Evolutionary conservation across 805 yeast species (phyloP), one percentile per base, ranked within the genome.

Genomic region (Osmozyma mogii): DNA sequence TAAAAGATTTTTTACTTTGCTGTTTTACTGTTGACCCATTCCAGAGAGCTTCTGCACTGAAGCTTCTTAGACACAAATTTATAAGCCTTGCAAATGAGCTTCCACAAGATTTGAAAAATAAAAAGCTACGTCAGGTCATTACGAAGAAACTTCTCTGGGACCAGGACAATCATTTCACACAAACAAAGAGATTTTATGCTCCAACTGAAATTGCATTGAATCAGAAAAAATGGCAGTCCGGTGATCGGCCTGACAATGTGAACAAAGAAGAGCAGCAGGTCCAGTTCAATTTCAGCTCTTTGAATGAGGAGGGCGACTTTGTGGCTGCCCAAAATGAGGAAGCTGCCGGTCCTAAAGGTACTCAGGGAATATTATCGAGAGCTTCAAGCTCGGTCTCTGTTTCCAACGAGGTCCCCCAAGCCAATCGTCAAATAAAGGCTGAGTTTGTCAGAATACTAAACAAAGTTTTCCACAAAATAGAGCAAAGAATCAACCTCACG

Each of bases 91-190:
- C 40, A 22, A 15, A 10, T 2, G 28, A 13, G 1, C n/a, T 31
- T 6, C 32, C 37, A 3, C 25, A 40, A 4, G 31, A 34, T 3
- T 29, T 29, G 3, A 41, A 36, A 7, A 28, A 30, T 12, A 21
- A 26, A 9, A 51, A 52, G 15, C 30, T 62, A 12, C 54, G 55
- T 28, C 37, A 45, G 25, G 39, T 61, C 11, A 56, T 62, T 16
- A 55, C 64, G 1, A 47, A 48, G 9, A 63, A 60, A 32, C 52
- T 49, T 23, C 32, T 50, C 16, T 61, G 67, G 65, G 64, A 61
- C 39, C 59, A 56, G 33, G 63, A 56, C 2, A 51, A 61, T 35
- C 61, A 55, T 38, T 43, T 53, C 8, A 20, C 42, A 9, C 49
- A 53, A 30, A 43, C 45, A 5, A 56, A 52, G 15, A 50, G 56